These are phyloP conservation scores for Hexamita inflata DNA, from an alignment of 208 protist species.

Conservation along the genomic window DNA sequence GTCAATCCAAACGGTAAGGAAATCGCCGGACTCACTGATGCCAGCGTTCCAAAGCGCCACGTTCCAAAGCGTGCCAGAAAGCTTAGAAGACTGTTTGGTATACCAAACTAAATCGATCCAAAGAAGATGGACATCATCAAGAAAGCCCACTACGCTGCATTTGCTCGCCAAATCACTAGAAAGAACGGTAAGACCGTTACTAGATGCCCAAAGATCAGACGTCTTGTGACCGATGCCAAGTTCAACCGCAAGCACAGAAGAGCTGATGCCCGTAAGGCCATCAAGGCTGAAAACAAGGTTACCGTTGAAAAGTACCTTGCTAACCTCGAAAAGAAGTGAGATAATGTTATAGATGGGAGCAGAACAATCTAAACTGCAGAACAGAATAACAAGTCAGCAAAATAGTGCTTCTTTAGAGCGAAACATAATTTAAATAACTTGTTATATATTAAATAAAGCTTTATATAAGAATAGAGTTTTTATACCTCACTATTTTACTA, in stretches of 20 bases:
- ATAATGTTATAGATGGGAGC: too few species aligned
- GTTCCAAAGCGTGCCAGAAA: conserved; percentile 96
- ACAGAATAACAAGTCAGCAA: too few species aligned
- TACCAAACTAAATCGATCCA: conserved; percentile 45
- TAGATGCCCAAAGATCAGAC: conserved; percentile 96
- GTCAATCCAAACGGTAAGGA: conserved; percentile 78
- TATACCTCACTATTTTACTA: too few species aligned
- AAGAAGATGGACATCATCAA: conserved; percentile 77
- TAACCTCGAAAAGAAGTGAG: too few species aligned
- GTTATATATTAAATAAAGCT: too few species aligned
- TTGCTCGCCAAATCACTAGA: conserved; percentile 69
- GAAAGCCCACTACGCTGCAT: conserved; percentile 65
- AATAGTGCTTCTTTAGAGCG: too few species aligned
- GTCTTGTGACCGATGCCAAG: conserved; percentile 69
- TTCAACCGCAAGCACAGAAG: neutral
- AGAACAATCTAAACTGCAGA: too few species aligned
- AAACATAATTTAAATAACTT: too few species aligned
- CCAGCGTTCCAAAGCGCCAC: conserved; percentile 69
- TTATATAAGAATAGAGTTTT: too few species aligned
- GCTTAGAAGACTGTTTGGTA: conserved; percentile 92
- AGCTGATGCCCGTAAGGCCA: neutral
- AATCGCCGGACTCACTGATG: conserved; percentile 86
- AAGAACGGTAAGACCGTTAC: conserved; percentile 68
- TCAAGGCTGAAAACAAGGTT: too few species aligned
- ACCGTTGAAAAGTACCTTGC: too few species aligned